phyloP scores from a whole-genome alignment of 192 early-diverging fungal species.

The Backusella luteola region DNA sequence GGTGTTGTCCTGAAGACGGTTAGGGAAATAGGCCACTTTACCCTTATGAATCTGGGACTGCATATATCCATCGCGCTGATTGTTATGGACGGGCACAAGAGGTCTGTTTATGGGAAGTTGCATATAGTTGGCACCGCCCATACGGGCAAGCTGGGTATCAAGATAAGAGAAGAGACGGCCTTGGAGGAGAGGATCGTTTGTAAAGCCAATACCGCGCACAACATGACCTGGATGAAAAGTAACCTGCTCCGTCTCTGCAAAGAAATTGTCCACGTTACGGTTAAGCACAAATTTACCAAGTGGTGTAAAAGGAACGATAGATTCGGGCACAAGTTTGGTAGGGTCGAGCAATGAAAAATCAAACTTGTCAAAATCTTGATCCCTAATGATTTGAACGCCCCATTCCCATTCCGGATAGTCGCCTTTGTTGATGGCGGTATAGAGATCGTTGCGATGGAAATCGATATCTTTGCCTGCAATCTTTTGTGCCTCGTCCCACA shows the following conservation, averaged over 20 bases:
- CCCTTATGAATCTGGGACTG: conserved; percentile 28
- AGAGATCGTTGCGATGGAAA: conserved; percentile 43
- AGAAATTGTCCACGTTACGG: conserved; percentile 44
- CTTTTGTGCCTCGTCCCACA: conserved; percentile 44
- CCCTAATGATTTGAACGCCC: conserved; percentile 39
- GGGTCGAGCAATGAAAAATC: conserved; percentile 47
- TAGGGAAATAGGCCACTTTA: conserved; percentile 31
- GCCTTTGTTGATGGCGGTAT: conserved; percentile 29
- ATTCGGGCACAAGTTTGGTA: conserved; percentile 48
- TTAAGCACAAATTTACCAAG: conserved; percentile 46
- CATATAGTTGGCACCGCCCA: conserved; percentile 42
- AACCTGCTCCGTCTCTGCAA: conserved; percentile 46
- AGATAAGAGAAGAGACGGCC: conserved; percentile 46
- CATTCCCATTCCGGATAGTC: conserved; percentile 46
- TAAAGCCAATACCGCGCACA: conserved; percentile 43
- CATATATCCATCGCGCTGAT: conserved; percentile 46
- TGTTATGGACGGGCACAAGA: conserved; percentile 38
- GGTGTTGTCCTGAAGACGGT: conserved; percentile 14
- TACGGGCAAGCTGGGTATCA: conserved; percentile 45
- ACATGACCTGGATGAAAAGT: conserved; percentile 41
- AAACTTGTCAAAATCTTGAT: conserved; percentile 31
- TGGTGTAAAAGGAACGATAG: conserved; percentile 35
- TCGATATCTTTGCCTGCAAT: conserved; percentile 42
- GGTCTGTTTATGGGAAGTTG: conserved; percentile 49
- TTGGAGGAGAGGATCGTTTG: conserved; percentile 46